These are phyloP conservation scores for Tulasnella sp. DNA, from an alignment of 768 basidiomycete species.

Conservation along the genomic window DNA sequence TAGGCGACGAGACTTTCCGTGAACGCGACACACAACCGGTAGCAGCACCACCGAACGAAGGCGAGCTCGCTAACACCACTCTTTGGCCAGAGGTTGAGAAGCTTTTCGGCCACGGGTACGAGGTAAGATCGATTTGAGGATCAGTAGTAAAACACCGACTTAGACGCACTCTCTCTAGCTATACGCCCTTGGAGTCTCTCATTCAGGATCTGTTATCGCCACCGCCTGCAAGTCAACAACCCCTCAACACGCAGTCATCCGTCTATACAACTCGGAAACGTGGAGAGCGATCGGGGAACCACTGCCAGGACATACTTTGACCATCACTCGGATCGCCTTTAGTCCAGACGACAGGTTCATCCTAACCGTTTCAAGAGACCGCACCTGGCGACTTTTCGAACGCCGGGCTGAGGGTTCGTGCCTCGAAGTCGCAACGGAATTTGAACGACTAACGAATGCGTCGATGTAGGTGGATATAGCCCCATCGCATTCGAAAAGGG, in stretches of 20 bases:
- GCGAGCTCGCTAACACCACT: constrained; percentile 74
- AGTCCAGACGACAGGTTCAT: constrained; percentile 72
- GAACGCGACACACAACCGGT: background rate
- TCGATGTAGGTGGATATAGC: constrained; percentile 35
- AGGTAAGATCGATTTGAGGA: constrained; percentile 39
- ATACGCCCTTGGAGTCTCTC: constrained; percentile 57
- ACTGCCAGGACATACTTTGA: constrained; percentile 73
- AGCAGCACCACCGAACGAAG: constrained; percentile 55
- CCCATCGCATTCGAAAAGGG: constrained; percentile 65
- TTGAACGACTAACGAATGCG: background rate
- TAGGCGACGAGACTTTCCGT: constrained; percentile 6
- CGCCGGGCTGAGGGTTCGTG: constrained; percentile 33
- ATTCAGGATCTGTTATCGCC: constrained; percentile 56
- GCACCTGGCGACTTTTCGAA: constrained; percentile 80
- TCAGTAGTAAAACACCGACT: background rate
- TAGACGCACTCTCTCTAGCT: background rate
- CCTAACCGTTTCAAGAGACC: constrained; percentile 80
- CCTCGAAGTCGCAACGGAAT: background rate
- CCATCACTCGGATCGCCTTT: constrained; percentile 84
- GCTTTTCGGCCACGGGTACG: constrained; percentile 95
- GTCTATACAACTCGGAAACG: constrained; percentile 60
- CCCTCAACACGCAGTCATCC: constrained; percentile 79
- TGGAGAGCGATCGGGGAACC: constrained; percentile 64
- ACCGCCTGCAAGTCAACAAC: constrained; percentile 86
- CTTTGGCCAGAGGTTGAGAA: constrained; percentile 98